Evolutionary conservation across 2,329 filamentous ascomycete species (phyloP).

Genomic region (Apiospora rasikravindrae): DNA sequence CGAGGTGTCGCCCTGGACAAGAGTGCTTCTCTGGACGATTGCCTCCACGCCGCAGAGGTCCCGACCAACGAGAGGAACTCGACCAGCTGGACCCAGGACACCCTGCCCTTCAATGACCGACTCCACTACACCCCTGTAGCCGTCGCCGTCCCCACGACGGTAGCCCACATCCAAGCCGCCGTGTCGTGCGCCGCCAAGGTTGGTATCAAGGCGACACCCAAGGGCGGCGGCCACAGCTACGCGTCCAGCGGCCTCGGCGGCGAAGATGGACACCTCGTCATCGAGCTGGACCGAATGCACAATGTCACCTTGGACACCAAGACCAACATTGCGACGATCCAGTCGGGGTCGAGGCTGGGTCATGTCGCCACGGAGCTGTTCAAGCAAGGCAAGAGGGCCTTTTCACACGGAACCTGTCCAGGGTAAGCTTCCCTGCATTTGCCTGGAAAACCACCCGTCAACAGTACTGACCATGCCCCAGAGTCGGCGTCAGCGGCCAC

Average conservation of each 20-base stretch:
- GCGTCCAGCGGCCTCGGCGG: slow-evolving; percentile 50
- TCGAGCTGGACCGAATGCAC: slow-evolving; percentile 50
- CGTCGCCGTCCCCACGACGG: slow-evolving; percentile 47
- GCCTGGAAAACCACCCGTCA: too few species aligned
- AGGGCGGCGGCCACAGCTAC: slow-evolving; percentile 54
- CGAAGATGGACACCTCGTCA: slow-evolving; percentile 50
- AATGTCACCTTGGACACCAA: slow-evolving; percentile 44
- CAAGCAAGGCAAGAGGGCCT: slow-evolving; percentile 38
- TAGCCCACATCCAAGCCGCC: slow-evolving; percentile 48
- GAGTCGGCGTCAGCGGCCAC: slow-evolving; percentile 44
- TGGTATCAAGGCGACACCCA: slow-evolving; percentile 50
- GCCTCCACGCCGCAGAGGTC: slow-evolving; percentile 31
- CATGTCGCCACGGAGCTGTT: slow-evolving; percentile 42
- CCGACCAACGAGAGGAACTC: slow-evolving; percentile 32
- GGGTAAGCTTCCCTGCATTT: slow-evolving; percentile 37
- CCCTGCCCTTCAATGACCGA: slow-evolving; percentile 36
- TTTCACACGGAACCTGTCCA: slow-evolving; percentile 45
- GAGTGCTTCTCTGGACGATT: slow-evolving; percentile 34
- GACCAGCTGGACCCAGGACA: slow-evolving; percentile 35
- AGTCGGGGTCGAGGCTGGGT: slow-evolving; percentile 50
- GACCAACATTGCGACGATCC: slow-evolving; percentile 47
- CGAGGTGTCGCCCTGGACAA: slow-evolving; percentile 31
- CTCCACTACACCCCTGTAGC: slow-evolving; percentile 41
- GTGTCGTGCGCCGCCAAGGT: slow-evolving; percentile 47
- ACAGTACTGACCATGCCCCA: slow-evolving; percentile 22